phyloP scores from a whole-genome alignment of 2,329 filamentous ascomycete genomes.

The Polychaeton citri region DNA sequence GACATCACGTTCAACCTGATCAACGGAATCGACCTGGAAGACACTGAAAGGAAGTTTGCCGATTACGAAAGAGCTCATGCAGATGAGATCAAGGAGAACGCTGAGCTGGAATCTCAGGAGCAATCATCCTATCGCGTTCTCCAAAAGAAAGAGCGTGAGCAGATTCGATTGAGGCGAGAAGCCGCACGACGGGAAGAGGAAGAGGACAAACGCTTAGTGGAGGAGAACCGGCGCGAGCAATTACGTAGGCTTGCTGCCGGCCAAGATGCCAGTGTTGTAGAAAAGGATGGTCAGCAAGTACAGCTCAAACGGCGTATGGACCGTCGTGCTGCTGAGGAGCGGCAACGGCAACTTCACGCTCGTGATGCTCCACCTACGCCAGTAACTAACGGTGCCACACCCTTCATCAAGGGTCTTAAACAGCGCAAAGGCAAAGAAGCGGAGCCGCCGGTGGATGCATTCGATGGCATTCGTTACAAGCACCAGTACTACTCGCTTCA shows the following conservation, averaged over 20 bases:
- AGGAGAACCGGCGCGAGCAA: slow-evolving; percentile 53
- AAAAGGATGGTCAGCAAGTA: slow-evolving; percentile 42
- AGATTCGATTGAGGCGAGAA: slow-evolving; percentile 47
- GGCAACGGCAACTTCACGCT: slow-evolving; percentile 27
- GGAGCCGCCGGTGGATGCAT: slow-evolving; percentile 76
- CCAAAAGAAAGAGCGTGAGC: slow-evolving; percentile 50
- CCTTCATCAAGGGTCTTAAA: slow-evolving; percentile 69
- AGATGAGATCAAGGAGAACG: slow-evolving; percentile 39
- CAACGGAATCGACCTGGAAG: slow-evolving; percentile 53
- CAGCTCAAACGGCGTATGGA: slow-evolving; percentile 60
- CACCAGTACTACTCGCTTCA: slow-evolving; percentile 51
- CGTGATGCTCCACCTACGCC: slow-evolving; percentile 20
- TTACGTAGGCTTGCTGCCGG: slow-evolving; percentile 55
- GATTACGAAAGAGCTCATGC: slow-evolving; percentile 64
- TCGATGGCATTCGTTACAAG: slow-evolving; percentile 60
- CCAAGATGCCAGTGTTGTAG: slow-evolving; percentile 44
- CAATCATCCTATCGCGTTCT: slow-evolving; percentile 31
- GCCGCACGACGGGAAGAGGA: slow-evolving; percentile 55
- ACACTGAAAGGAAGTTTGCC: slow-evolving; percentile 45
- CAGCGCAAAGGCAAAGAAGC: slow-evolving; percentile 46
- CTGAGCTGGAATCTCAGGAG: slow-evolving; percentile 34
- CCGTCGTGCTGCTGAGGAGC: slow-evolving; percentile 38
- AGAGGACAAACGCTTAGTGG: slow-evolving; percentile 51
- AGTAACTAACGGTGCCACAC: slow-evolving; percentile 21
- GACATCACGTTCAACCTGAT: slow-evolving; percentile 81